Percentiles rank a stretch among this genome's conserved stretches.
Evolutionary conservation across 208 protist genomes (phyloP).

Genomic region (Leishmania major): DNA sequence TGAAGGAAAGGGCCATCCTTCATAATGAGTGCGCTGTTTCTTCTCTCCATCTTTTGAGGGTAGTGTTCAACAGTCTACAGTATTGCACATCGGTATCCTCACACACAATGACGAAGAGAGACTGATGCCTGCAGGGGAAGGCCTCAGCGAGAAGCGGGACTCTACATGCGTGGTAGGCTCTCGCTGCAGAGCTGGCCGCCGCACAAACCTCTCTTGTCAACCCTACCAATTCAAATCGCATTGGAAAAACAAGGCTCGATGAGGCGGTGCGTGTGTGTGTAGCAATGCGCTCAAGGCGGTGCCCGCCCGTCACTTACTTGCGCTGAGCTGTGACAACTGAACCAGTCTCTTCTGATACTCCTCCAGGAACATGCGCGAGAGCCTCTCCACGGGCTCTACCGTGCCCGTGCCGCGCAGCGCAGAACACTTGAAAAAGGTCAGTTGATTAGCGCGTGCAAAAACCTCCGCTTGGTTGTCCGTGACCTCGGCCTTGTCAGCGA

Average conservation of each 20-base stretch:
- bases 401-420: constrained; percentile 81
- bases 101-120: constrained; percentile 1
- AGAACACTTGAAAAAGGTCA: constrained; percentile 89
- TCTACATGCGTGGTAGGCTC: neutral
- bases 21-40: neutral
- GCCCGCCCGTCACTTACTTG: neutral
- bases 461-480: constrained; percentile 85
- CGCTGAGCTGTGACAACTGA: constrained; percentile 10
- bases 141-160: neutral
- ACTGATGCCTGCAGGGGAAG: neutral
- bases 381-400: constrained; percentile 81
- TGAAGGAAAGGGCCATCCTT: neutral
- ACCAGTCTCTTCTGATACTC: constrained; percentile 73
- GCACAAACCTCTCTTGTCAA: neutral
- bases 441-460: constrained; percentile 68
- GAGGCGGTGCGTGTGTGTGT: neutral
- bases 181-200: neutral
- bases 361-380: constrained; percentile 66
- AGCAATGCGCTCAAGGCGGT: neutral
- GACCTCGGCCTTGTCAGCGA: constrained; percentile 86
- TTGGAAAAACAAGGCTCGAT: neutral
- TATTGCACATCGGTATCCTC: neutral
- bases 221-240: neutral
- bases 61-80: neutral
- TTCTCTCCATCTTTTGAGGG: neutral